Evolutionary conservation across 192 early-diverging fungal genomes (phyloP).

Genomic region (Backusella morwellensis): DNA sequence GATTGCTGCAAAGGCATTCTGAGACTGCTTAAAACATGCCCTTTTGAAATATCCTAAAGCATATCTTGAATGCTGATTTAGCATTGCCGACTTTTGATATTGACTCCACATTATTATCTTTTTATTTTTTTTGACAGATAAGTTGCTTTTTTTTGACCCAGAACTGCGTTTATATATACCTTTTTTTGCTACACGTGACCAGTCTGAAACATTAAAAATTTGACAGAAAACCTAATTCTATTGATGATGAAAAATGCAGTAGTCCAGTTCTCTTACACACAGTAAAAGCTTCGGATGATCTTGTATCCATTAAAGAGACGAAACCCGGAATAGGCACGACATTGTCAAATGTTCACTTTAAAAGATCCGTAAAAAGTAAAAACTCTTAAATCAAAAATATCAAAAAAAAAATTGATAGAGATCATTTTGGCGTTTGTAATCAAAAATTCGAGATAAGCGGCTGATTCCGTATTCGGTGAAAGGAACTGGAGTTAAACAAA

Average conservation of each 20-base stretch:
- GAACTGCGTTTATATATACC: neutral
- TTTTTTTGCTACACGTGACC: neutral
- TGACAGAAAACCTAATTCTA: neutral
- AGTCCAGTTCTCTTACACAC: neutral
- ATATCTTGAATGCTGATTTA: neutral
- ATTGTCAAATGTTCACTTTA: neutral
- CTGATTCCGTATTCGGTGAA: neutral
- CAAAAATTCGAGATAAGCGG: neutral
- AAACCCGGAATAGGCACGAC: neutral
- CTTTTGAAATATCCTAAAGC: neutral
- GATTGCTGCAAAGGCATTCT: neutral
- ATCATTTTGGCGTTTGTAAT: neutral
- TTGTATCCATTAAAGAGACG: neutral
- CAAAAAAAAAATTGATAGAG: neutral
- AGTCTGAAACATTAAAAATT: neutral
- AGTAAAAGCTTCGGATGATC: neutral
- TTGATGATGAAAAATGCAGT: neutral
- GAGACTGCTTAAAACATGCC: neutral
- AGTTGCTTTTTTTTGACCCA: neutral
- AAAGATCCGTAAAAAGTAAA: neutral
- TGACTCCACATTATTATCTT: neutral
- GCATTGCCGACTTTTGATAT: neutral
- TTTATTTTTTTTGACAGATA: neutral
- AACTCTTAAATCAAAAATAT: constrained; percentile 1
- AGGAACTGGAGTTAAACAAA: neutral